Evolutionary conservation across 2,329 filamentous ascomycete species (phyloP).

Genomic region (Cryoendolithus antarcticus): DNA sequence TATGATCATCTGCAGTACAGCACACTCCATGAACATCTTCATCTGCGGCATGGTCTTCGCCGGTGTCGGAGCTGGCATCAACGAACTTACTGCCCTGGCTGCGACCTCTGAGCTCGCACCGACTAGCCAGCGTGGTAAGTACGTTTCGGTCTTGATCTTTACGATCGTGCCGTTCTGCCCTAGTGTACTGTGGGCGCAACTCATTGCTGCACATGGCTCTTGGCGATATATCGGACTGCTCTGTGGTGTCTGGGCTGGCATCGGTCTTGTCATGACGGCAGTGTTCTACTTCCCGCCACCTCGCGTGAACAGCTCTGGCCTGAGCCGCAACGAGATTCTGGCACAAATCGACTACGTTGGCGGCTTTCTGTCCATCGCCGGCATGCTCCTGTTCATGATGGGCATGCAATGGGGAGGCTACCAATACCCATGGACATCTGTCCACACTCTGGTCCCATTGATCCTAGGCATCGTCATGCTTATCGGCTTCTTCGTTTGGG

Average conservation of each 20-base stretch:
- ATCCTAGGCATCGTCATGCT: conserved; percentile 21
- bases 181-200: conserved; percentile 49
- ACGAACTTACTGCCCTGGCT: conserved; percentile 56
- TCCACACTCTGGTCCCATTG: conserved; percentile 23
- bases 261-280: conserved; percentile 39
- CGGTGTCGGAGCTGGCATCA: conserved; percentile 54
- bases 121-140: conserved; percentile 50
- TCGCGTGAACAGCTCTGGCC: conserved; percentile 22
- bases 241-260: conserved; percentile 37
- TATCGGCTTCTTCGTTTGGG: conserved; percentile 23
- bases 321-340: conserved; percentile 31
- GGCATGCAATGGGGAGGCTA: conserved; percentile 23
- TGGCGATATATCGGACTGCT: conserved; percentile 47
- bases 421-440: conserved; percentile 21
- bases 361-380: conserved; percentile 38
- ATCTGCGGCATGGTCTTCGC: conserved; percentile 51
- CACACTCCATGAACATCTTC: conserved; percentile 47
- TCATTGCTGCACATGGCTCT: conserved; percentile 36
- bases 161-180: conserved; percentile 53
- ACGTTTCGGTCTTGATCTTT: conserved; percentile 48
- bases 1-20: conserved; percentile 47
- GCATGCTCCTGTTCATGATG: conserved; percentile 40
- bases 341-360: conserved; percentile 40
- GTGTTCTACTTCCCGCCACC: conserved; percentile 44
- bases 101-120: conserved; percentile 58